These are phyloP conservation scores for Phlyctochytrium bullatum DNA, from an alignment of 192 early-diverging fungal genomes.

Conservation along the genomic window DNA sequence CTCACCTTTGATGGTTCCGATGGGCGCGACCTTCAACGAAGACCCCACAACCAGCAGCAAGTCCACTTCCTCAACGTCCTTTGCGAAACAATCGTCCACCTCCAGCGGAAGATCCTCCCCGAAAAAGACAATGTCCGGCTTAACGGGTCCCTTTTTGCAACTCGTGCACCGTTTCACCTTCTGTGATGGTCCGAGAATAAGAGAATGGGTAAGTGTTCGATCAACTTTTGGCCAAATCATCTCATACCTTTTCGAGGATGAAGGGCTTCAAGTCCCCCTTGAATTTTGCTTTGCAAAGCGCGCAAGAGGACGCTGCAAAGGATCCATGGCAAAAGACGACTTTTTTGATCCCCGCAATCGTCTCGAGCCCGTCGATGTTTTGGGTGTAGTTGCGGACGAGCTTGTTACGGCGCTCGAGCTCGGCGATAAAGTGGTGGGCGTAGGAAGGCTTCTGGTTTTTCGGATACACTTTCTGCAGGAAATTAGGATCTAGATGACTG, in stretches of 20 bases:
- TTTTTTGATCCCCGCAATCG: slow-evolving; percentile 74
- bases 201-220: not conserved
- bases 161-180: slow-evolving; percentile 72
- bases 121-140: slow-evolving; percentile 98
- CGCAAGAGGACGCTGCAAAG: slow-evolving; percentile 92
- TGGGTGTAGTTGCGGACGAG: slow-evolving; percentile 95
- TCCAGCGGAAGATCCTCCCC: slow-evolving; percentile 78
- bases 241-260: no score
- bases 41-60: slow-evolving; percentile 94
- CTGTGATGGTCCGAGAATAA: slow-evolving; percentile 23
- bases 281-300: slow-evolving; percentile 75
- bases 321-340: slow-evolving; percentile 93
- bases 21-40: slow-evolving; percentile 92
- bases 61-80: slow-evolving; percentile 77
- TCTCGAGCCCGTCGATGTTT: slow-evolving; percentile 96
- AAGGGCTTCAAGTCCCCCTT: slow-evolving; percentile 69
- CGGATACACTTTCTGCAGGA: slow-evolving; percentile 74
- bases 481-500: slow-evolving; percentile 10
- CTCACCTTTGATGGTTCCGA: slow-evolving; percentile 81
- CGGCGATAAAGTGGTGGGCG: slow-evolving; percentile 83
- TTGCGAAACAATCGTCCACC: slow-evolving; percentile 70
- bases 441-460: slow-evolving; percentile 84
- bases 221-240: no score
- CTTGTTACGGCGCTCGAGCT: slow-evolving; percentile 81
- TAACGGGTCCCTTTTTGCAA: slow-evolving; percentile 76